Percentiles rank a stretch among this genome's conserved stretches.
Conservation (phyloP, 1,284 basidiomycete species). For the Exobasidium rhododendri region DNA sequence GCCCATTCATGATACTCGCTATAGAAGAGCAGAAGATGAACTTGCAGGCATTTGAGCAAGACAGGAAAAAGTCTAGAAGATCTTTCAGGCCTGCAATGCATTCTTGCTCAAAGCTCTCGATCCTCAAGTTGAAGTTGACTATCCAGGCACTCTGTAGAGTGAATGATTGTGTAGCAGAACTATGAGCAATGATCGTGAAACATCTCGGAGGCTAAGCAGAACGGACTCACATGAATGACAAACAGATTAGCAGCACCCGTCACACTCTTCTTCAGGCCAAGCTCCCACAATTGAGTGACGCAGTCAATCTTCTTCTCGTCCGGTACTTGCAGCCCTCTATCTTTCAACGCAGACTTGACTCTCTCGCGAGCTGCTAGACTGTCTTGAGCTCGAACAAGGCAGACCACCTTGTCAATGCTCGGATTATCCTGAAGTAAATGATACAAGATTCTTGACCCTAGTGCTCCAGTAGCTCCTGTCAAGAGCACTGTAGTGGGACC, state of each 20-base stretch:
- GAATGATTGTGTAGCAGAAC: background rate
- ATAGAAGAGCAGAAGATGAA: conserved; percentile 65
- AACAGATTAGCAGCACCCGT: background rate
- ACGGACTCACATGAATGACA: conserved; percentile 10
- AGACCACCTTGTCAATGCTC: conserved; percentile 59
- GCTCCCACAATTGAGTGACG: background rate
- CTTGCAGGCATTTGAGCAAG: conserved; percentile 55
- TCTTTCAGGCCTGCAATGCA: conserved; percentile 53
- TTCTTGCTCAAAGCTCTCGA: conserved; percentile 29
- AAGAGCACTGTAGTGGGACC: conserved; percentile 55
- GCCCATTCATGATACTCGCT: conserved; percentile 52
- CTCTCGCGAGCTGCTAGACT: conserved; percentile 54
- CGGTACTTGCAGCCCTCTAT: background rate
- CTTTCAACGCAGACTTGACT: conserved; percentile 30
- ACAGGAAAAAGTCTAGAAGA: conserved; percentile 60
- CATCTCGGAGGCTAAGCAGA: no score
- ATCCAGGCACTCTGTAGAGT: conserved; percentile 41
- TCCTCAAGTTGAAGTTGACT: conserved; percentile 38
- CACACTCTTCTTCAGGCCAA: background rate
- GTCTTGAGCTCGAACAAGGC: conserved; percentile 61
- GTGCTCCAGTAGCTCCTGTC: conserved; percentile 65
- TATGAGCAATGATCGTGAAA: no score
- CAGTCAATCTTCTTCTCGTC: background rate
- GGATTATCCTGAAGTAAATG: conserved; percentile 56
- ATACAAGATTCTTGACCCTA: conserved; percentile 64